Evolutionary conservation across 139 green algal genomes (phyloP), one percentile per base, ranked within the genome.

Genomic region (Micromonas commoda): DNA sequence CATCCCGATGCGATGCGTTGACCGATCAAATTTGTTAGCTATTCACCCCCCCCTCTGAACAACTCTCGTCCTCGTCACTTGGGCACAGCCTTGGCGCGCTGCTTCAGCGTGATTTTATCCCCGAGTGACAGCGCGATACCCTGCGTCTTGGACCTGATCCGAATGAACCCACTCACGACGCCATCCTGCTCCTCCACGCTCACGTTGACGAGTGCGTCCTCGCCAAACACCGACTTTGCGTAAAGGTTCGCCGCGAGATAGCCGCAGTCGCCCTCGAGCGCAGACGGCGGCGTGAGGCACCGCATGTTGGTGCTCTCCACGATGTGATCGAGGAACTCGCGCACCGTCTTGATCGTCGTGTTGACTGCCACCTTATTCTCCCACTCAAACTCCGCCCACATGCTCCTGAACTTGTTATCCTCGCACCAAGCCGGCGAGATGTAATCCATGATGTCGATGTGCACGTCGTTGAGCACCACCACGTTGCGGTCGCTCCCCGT

Each of bases 391-490:
- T 98, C 94, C 2, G 94, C 94, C 94, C 94, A 98, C 93, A 97
- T 97, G 85, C 90, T 93, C 24, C 94, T 82, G 90, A 97, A 98
- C 31, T 81, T 57, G 16, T 94, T 89, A 79, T 98, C 95, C 2
- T 88, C 81, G 82, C 91, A 97, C 39, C 71, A 80, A 1, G 95
- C 95, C 0, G 95, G 94, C 29, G 76, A 85, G 86, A 99, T 98
- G 91, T 99, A 99, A 88, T 99, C 95, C 92, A 98, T 97, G 86
- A 99, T 98, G 87, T 99, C 95, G 77, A 99, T 97, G 89, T 99
- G 95, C 80, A 99, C 95, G 88, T 99, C 95, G 71, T 93, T 94
- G 5, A 99, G 89, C 71, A 99, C 94, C 29, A 99, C 93, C 70
- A 99, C 93, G 37, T 82, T 89, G 70, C 88, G 84, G 53, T 91